Conservation (phyloP, 176 grass and related monocot species). For the Musa troglodytarum region DNA sequence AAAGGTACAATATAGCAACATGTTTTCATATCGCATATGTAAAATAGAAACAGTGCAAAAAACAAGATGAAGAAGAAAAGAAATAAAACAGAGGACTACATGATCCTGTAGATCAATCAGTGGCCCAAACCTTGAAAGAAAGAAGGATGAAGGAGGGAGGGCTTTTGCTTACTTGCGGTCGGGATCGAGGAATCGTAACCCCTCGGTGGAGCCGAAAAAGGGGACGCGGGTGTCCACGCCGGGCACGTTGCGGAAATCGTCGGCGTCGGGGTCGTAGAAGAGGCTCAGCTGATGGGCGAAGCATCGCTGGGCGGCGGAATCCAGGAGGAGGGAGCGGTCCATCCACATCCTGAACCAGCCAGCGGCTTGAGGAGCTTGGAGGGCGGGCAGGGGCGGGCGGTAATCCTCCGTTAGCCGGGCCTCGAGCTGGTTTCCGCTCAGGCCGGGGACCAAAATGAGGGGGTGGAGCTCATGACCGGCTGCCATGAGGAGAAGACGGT, state of each 20-base stretch:
- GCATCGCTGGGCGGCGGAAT: slow-evolving; percentile 14
- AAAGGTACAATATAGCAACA: too few relatives aligned
- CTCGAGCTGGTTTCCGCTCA: neutral
- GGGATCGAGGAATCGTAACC: slow-evolving; percentile 56
- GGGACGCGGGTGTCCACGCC: slow-evolving; percentile 58
- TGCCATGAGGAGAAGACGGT: too few relatives aligned
- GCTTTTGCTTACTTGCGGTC: slow-evolving; percentile 38
- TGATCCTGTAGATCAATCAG: neutral
- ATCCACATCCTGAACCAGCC: slow-evolving; percentile 7
- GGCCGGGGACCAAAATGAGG: neutral
- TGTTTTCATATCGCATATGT: too few relatives aligned
- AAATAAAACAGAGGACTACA: neutral
- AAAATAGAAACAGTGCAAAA: too few relatives aligned
- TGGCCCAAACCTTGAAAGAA: too few relatives aligned
- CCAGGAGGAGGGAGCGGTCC: neutral
- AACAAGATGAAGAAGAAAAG: too few relatives aligned
- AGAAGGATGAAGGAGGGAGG: neutral
- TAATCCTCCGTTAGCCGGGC: neutral
- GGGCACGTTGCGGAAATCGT: slow-evolving; percentile 69
- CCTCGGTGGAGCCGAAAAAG: slow-evolving; percentile 50
- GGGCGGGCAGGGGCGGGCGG: neutral
- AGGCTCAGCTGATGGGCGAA: slow-evolving; percentile 72
- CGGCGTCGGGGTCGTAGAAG: slow-evolving; percentile 35
- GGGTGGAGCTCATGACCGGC: neutral
- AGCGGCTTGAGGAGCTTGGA: neutral